Conservation (phyloP, 2,329 filamentous ascomycete genomes). For the Cryphonectria japonica region DNA sequence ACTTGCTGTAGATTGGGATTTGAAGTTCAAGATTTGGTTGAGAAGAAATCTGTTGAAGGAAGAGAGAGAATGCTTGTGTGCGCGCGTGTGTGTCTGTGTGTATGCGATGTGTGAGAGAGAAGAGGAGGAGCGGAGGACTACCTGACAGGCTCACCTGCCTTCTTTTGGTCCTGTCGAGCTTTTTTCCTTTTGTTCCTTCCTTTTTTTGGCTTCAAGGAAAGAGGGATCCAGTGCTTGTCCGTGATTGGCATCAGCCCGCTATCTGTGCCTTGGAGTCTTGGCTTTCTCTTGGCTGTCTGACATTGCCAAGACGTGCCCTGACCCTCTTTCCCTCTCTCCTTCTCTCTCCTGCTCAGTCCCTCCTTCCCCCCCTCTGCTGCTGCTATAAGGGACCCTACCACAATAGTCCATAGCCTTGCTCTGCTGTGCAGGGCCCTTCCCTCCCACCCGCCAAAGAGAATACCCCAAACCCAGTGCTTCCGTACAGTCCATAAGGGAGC, state of each 20-base stretch:
- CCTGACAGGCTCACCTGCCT: background rate
- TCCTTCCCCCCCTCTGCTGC: background rate
- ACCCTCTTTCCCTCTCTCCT: background rate
- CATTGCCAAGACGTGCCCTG: conserved; percentile 9
- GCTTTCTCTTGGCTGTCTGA: conserved; percentile 21
- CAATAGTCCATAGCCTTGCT: background rate
- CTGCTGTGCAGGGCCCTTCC: background rate
- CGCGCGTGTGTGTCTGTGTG: too few relatives aligned
- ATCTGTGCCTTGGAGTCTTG: conserved; percentile 16
- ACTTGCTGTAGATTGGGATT: background rate
- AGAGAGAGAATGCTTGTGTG: background rate
- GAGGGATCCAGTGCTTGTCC: conserved; percentile 2
- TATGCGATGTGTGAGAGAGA: background rate
- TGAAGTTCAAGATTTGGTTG: too few relatives aligned
- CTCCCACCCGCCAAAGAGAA: background rate
- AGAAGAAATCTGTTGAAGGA: background rate
- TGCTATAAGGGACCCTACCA: background rate
- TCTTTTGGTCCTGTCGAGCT: background rate
- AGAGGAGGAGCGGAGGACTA: background rate
- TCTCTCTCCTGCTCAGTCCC: background rate
- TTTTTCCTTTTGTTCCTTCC: background rate
- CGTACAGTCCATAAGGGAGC: too few relatives aligned
- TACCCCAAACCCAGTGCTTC: background rate
- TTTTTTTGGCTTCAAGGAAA: background rate
- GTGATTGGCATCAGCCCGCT: conserved; percentile 9